phyloP scores from a whole-genome alignment of 1,284 basidiomycete species.

The Moniliella sp. region DNA sequence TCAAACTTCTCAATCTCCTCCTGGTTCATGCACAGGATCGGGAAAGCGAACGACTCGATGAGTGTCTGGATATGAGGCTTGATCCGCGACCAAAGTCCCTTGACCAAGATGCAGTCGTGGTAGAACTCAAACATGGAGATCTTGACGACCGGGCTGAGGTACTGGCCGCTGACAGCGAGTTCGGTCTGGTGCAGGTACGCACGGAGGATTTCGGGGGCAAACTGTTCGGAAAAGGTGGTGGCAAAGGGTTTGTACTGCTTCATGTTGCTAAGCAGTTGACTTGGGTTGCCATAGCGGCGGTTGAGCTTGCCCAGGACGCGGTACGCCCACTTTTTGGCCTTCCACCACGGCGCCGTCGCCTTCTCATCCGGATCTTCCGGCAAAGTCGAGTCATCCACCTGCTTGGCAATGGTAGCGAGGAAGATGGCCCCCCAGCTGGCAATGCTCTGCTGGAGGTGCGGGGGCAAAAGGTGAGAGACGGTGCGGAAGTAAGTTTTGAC shows the following conservation, averaged over 20 bases:
- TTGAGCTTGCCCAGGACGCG: constrained; percentile 31
- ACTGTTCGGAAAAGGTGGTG: constrained; percentile 20
- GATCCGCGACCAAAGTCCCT: constrained; percentile 25
- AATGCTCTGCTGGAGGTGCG: constrained; percentile 27
- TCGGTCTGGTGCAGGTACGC: constrained; percentile 25
- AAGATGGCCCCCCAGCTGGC: constrained; percentile 28
- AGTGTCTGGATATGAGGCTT: constrained; percentile 23
- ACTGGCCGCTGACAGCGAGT: constrained; percentile 9
- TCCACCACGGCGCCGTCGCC: constrained; percentile 21
- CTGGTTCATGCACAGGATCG: constrained; percentile 21
- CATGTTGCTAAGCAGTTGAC: constrained; percentile 24
- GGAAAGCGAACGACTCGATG: constrained; percentile 25
- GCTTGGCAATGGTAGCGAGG: constrained; percentile 21
- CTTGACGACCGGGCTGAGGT: constrained; percentile 20
- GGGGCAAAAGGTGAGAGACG: constrained; percentile 18
- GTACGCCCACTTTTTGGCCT: constrained; percentile 34
- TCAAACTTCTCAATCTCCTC: constrained; percentile 30
- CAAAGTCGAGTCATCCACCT: constrained; percentile 10
- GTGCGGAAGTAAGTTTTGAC: constrained; percentile 29
- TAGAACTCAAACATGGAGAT: constrained; percentile 25
- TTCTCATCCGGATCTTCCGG: constrained; percentile 16
- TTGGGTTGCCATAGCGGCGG: constrained; percentile 23
- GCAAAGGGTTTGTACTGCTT: constrained; percentile 29
- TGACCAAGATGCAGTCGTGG: constrained; percentile 16
- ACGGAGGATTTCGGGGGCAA: constrained; percentile 31